Percentiles rank a stretch among this genome's conserved stretches.
Conservation (phyloP, 1,139 yeast species). For the Suhomyces terraborum region DNA sequence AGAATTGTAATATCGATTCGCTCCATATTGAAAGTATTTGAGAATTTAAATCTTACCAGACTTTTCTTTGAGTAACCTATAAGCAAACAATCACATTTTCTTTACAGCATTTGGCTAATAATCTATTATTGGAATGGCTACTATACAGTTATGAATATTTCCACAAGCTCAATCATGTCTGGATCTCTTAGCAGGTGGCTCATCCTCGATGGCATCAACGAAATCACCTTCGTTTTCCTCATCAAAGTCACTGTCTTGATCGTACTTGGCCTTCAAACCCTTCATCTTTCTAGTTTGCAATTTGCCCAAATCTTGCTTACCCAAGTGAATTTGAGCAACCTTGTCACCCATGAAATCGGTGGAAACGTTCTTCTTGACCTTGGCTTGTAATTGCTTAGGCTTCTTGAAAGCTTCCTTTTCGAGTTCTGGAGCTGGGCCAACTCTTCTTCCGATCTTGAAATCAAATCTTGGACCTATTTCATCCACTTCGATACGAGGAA, state of each 20-base stretch:
- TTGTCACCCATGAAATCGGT: conserved; percentile 93
- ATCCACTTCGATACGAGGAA: conserved; percentile 91
- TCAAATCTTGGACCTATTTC: conserved; percentile 97
- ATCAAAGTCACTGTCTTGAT: conserved; percentile 59
- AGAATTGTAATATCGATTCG: not conserved
- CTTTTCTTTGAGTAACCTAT: not conserved
- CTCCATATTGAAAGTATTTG: too few relatives aligned
- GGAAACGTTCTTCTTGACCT: conserved; percentile 84
- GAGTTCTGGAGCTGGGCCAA: conserved; percentile 82
- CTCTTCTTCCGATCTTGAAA: conserved; percentile 86
- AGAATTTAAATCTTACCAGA: too few relatives aligned
- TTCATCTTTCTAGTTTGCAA: conserved; percentile 98
- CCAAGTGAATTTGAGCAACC: conserved; percentile 94
- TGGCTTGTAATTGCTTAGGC: conserved; percentile 81
- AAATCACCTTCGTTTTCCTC: conserved; percentile 52
- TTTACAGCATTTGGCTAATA: not conserved
- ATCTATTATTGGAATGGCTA: conserved; percentile 4
- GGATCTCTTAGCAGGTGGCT: conserved; percentile 35
- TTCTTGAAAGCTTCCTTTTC: conserved; percentile 85
- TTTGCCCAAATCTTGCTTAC: conserved; percentile 87
- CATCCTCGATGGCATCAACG: conserved; percentile 42
- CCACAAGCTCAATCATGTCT: conserved; percentile 4
- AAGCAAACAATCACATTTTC: too few relatives aligned
- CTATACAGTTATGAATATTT: conserved; percentile 6
- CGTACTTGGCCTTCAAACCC: conserved; percentile 87